A percentile compares a stretch with the other conserved stretches of the same genome.
These are phyloP conservation scores for Ramularia endophylla DNA, from an alignment of 2,329 filamentous ascomycete genomes.

Conservation along the genomic window DNA sequence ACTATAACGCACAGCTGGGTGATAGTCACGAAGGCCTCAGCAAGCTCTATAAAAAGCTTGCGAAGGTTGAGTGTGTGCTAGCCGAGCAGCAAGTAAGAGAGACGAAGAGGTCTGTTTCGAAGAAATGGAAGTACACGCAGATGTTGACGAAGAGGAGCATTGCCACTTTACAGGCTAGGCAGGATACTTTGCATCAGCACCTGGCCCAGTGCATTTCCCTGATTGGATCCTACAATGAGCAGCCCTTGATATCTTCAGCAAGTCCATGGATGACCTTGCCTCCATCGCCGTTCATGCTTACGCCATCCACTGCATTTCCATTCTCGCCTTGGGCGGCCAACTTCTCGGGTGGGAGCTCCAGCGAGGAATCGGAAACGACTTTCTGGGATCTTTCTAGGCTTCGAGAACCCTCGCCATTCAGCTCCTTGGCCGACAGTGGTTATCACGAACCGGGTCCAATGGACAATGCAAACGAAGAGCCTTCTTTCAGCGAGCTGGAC, in stretches of 20 bases:
- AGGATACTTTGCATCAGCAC: conserved; percentile 20
- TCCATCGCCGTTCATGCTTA: conserved; percentile 19
- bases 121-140: conserved; percentile 25
- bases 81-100: conserved; percentile 16
- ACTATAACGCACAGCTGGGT: conserved; percentile 24
- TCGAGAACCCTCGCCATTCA: conserved; percentile 20
- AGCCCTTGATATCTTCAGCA: conserved; percentile 16
- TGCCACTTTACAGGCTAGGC: conserved; percentile 18
- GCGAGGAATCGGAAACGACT: conserved; percentile 13
- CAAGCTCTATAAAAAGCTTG: conserved; percentile 26
- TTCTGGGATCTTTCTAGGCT: conserved; percentile 30
- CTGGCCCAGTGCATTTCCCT: conserved; percentile 24
- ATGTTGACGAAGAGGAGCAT: conserved; percentile 19
- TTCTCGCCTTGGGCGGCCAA: conserved; percentile 5
- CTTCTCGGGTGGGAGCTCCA: conserved; percentile 4
- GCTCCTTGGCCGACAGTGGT: conserved; percentile 23
- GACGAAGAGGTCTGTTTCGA: conserved; percentile 23
- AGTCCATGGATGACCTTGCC: conserved; percentile 11
- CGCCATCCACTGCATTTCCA: conserved; percentile 6
- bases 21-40: conserved; percentile 23
- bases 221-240: conserved; percentile 15
- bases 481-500: conserved; percentile 3
- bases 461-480: conserved; percentile 6
- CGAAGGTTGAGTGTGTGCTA: conserved; percentile 19
- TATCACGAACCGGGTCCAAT: conserved; percentile 19